A percentile compares a stretch with the other conserved stretches of the same genome.
Evolutionary conservation across 371 early-diverging fungal species (phyloP).

Genomic region (Lichtheimia hyalospora): DNA sequence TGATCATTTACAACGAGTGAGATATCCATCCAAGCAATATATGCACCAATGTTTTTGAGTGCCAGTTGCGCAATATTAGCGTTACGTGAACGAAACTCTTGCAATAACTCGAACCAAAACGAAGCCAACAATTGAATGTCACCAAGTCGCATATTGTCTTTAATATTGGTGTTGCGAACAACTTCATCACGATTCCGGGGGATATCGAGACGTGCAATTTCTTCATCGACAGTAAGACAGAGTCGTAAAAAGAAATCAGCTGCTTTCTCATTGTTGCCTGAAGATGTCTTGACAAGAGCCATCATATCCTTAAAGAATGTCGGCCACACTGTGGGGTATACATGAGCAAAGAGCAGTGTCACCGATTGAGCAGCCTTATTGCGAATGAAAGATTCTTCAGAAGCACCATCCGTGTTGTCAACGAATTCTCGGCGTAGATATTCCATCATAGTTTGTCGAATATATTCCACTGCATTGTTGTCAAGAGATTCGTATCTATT

Average conservation of each 20-base stretch:
- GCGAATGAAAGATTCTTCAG: conserved; percentile 66
- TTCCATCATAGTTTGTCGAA: conserved; percentile 73
- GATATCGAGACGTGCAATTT: conserved; percentile 80
- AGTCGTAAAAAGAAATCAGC: conserved; percentile 84
- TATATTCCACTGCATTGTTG: conserved; percentile 53
- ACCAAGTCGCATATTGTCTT: conserved; percentile 90
- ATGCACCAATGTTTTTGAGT: conserved; percentile 66
- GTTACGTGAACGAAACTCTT: conserved; percentile 54
- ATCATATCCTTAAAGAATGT: conserved; percentile 87
- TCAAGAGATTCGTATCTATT: conserved; percentile 57
- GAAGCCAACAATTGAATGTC: conserved; percentile 76
- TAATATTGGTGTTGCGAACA: conserved; percentile 78
- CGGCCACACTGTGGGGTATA: conserved; percentile 87
- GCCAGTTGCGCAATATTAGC: conserved; percentile 61
- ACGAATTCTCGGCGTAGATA: conserved; percentile 68
- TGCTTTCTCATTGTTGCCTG: conserved; percentile 55
- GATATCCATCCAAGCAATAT: conserved; percentile 93
- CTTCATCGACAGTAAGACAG: conserved; percentile 85
- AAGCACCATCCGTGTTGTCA: conserved; percentile 44
- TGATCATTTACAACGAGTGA: conserved; percentile 83
- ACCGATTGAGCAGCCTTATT: conserved; percentile 88
- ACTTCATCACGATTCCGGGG: conserved; percentile 73
- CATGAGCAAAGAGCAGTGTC: conserved; percentile 78
- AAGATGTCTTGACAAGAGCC: conserved; percentile 55
- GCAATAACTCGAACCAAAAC: conserved; percentile 74